phyloP scores from a whole-genome alignment of 176 grass and related monocot species.

The Panicum miliaceum region DNA sequence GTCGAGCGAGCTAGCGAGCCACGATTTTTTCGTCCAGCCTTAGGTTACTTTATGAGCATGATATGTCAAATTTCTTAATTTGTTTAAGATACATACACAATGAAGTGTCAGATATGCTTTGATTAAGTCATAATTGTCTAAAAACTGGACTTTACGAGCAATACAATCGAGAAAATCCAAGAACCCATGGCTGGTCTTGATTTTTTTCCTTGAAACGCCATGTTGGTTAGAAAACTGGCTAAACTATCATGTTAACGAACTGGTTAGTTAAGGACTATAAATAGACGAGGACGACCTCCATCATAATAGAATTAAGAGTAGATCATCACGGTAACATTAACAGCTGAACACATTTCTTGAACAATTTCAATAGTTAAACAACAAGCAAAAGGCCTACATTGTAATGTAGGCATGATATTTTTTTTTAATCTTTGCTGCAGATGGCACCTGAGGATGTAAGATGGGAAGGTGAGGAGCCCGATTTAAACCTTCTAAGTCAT shows the following conservation, averaged over 20 bases:
- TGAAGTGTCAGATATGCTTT: background rate
- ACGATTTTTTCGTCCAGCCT: no score
- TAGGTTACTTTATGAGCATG: no score
- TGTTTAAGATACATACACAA: background rate
- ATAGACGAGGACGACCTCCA: background rate
- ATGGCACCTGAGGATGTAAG: conserved; percentile 69
- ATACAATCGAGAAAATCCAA: background rate
- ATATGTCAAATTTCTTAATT: background rate
- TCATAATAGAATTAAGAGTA: background rate
- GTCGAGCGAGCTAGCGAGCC: no score
- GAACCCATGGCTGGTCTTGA: background rate
- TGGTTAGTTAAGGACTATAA: background rate
- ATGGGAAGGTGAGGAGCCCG: conserved; percentile 66
- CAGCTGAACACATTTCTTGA: background rate
- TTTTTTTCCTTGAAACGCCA: background rate
- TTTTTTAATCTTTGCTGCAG: conserved; percentile 40
- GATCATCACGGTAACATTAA: background rate
- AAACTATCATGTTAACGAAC: background rate
- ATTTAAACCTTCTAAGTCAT: conserved; percentile 36
- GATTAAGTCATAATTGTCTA: background rate
- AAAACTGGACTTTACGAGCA: background rate
- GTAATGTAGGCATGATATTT: background rate
- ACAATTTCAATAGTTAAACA: conserved; percentile 1
- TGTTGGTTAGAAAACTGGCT: background rate
- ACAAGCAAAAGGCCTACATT: background rate